These are phyloP conservation scores for Casaregolazyma lundiana DNA, from an alignment of 1,139 yeast species.

Conservation along the genomic window DNA sequence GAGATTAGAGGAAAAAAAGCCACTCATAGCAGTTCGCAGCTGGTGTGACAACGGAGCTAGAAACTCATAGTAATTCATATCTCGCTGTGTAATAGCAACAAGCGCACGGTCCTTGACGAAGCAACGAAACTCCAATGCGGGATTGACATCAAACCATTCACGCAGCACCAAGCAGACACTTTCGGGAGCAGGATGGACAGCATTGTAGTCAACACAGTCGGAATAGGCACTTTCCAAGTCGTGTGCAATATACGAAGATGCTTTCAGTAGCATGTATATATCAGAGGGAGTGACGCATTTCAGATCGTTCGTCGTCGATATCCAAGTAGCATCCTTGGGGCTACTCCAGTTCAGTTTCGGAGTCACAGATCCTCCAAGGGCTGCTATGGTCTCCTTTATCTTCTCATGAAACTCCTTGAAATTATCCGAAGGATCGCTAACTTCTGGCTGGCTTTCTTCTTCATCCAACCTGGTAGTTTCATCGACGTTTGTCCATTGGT, in stretches of 20 bases:
- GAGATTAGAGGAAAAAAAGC: conserved; percentile 50
- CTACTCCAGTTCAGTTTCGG: conserved; percentile 97
- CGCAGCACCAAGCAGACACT: conserved; percentile 66
- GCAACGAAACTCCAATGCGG: conserved; percentile 85
- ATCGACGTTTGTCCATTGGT: conserved; percentile 21
- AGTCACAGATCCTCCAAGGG: conserved; percentile 55
- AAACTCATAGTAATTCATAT: conserved; percentile 74
- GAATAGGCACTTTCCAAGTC: conserved; percentile 74
- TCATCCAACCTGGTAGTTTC: conserved; percentile 33
- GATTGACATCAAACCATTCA: conserved; percentile 77
- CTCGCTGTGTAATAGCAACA: conserved; percentile 79
- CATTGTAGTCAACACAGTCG: conserved; percentile 24
- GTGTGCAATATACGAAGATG: conserved; percentile 83
- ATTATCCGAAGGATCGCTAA: conserved; percentile 49
- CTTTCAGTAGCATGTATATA: conserved; percentile 70
- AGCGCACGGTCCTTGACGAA: conserved; percentile 62
- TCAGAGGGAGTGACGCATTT: conserved; percentile 69
- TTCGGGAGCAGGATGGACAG: conserved; percentile 16
- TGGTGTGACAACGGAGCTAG: conserved; percentile 46
- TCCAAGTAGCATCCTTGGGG: conserved; percentile 94
- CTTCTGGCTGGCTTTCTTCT: conserved; percentile 52
- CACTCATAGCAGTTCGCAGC: conserved; percentile 47
- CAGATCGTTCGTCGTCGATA: conserved; percentile 69
- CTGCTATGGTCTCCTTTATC: conserved; percentile 42
- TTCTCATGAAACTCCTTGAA: conserved; percentile 58